These are phyloP conservation scores for Tolypocladium cylindrosporum DNA, from an alignment of 2,329 filamentous ascomycete genomes.

Conservation along the genomic window DNA sequence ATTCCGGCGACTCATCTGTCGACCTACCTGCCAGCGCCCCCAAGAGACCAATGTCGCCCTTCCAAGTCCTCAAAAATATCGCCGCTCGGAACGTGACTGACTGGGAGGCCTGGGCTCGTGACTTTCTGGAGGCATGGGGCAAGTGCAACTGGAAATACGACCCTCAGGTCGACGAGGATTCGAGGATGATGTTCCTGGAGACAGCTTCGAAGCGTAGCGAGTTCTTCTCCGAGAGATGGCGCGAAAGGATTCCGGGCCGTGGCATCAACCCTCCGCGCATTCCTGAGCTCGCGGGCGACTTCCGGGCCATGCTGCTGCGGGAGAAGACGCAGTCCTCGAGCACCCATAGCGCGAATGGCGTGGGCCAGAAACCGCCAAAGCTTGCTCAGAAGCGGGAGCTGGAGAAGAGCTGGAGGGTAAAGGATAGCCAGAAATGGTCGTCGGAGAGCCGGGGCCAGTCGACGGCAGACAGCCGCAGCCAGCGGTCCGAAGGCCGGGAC, in stretches of 20 bases:
- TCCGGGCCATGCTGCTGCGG: not conserved
- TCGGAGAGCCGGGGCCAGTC: not conserved
- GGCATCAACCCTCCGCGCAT: not conserved
- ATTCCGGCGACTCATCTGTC: not conserved
- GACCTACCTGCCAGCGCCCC: no score
- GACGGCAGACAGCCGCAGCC: not conserved
- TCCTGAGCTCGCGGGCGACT: not conserved
- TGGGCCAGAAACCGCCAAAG: not conserved
- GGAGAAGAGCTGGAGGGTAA: not conserved
- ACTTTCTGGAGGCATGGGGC: not conserved
- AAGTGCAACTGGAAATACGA: not conserved
- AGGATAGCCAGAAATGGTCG: not conserved
- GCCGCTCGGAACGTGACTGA: not conserved
- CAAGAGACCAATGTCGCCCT: not conserved
- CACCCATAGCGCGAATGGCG: not conserved
- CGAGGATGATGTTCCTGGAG: not conserved
- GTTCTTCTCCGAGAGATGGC: not conserved
- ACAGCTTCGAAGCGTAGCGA: not conserved
- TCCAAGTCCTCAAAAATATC: not conserved
- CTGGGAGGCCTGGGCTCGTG: not conserved
- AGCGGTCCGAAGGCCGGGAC: not conserved
- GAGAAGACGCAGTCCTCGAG: not conserved
- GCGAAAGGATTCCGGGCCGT: not conserved
- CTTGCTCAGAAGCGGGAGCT: not conserved
- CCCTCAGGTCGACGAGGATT: not conserved